Evolutionary conservation across 2,329 filamentous ascomycete species (phyloP).

Genomic region (Kalmusia sp.): DNA sequence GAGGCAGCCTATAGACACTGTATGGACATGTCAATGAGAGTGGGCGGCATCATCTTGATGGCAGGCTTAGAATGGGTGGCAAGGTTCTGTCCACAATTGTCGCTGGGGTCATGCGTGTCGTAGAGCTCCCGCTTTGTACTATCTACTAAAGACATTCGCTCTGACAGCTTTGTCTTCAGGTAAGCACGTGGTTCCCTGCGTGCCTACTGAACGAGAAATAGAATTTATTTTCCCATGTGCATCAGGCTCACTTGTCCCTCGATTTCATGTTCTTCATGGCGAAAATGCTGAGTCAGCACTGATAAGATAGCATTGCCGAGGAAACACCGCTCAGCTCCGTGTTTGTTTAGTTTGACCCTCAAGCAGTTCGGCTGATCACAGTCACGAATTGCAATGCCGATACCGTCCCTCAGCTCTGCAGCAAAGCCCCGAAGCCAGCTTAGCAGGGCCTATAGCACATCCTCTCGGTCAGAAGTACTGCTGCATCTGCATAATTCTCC

Average conservation of each 20-base stretch:
- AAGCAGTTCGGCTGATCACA: background rate
- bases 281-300: slow-evolving; percentile 10
- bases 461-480: slow-evolving; percentile 16
- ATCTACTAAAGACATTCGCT: background rate
- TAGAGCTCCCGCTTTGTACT: background rate
- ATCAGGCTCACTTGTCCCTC: no score
- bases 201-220: slow-evolving; percentile 17
- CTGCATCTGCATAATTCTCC: background rate
- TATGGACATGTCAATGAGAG: background rate
- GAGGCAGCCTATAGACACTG: slow-evolving; percentile 70
- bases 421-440: slow-evolving; percentile 25
- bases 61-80: background rate
- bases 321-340: background rate
- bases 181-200: slow-evolving; percentile 31
- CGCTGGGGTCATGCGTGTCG: background rate
- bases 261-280: background rate
- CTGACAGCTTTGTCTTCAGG: slow-evolving; percentile 23
- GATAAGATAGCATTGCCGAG: slow-evolving; percentile 2
- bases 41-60: background rate
- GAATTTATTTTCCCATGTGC: slow-evolving; percentile 9
- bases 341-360: slow-evolving; percentile 14
- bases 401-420: slow-evolving; percentile 26
- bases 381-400: slow-evolving; percentile 24
- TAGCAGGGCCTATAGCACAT: slow-evolving; percentile 18
- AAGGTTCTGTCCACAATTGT: background rate